Percentiles rank a stretch among this genome's conserved stretches.
Conservation (phyloP, 257 asterid genomes). For the Oldenlandia corymbosa region DNA sequence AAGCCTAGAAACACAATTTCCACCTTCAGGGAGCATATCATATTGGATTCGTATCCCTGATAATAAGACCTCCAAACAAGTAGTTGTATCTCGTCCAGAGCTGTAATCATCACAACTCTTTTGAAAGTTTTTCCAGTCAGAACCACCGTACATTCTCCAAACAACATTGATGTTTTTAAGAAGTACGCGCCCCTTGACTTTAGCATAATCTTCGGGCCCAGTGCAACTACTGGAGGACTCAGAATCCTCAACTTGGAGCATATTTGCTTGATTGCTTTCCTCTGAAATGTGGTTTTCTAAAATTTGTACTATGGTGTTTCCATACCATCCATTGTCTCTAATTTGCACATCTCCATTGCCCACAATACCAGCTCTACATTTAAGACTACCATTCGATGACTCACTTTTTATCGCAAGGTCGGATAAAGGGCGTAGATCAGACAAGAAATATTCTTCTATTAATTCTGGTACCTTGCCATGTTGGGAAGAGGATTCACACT, state of each 20-base stretch:
- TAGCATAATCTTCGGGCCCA: constrained; percentile 36
- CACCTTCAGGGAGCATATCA: constrained; percentile 72
- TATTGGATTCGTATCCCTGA: constrained; percentile 62
- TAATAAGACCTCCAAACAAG: constrained; percentile 61
- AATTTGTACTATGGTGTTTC: constrained; percentile 45
- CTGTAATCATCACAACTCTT: constrained; percentile 36
- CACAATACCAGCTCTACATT: constrained; percentile 25
- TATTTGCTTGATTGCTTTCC: constrained; percentile 32
- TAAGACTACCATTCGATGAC: constrained; percentile 32
- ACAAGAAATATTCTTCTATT: constrained; percentile 84
- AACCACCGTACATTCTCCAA: constrained; percentile 90
- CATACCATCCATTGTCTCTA: constrained; percentile 76
- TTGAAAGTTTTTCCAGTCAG: constrained; percentile 65
- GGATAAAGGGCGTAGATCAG: constrained; percentile 64
- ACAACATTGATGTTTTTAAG: constrained; percentile 68
- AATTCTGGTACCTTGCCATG: constrained; percentile 48
- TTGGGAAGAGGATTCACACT: constrained; percentile 31
- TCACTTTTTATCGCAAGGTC: constrained; percentile 36
- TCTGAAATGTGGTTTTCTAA: constrained; percentile 75
- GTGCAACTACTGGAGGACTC: constrained; percentile 47
- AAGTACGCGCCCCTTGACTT: constrained; percentile 56
- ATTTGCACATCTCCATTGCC: constrained; percentile 32
- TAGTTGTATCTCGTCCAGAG: constrained; percentile 50
- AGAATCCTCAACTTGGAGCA: constrained; percentile 22
- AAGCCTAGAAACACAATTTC: constrained; percentile 52